Percentiles rank a stretch among this genome's conserved stretches.
Conservation (phyloP, 192 early-diverging fungal species). For the Phycomyces blakesleeanus region DNA sequence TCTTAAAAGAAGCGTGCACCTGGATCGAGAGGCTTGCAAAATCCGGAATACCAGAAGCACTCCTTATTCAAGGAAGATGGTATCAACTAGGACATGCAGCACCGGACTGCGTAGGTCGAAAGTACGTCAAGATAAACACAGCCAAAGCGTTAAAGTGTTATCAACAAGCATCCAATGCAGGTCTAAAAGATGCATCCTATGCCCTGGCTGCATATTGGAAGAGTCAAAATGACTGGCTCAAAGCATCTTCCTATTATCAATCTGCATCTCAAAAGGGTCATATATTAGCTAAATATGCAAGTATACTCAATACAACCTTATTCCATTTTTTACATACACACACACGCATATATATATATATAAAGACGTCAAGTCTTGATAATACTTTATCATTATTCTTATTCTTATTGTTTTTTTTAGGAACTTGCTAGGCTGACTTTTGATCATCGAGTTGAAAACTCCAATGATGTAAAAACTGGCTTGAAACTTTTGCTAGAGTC, state of each 20-base stretch:
- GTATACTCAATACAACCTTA: slow-evolving; percentile 2
- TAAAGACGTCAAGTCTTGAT: not conserved
- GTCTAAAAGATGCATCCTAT: slow-evolving; percentile 62
- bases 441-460: not conserved
- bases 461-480: not conserved
- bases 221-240: slow-evolving; percentile 53
- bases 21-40: slow-evolving; percentile 72
- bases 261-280: slow-evolving; percentile 67
- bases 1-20: slow-evolving; percentile 61
- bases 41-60: slow-evolving; percentile 67
- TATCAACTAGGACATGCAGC: slow-evolving; percentile 53
- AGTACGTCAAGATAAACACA: slow-evolving; percentile 51
- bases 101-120: slow-evolving; percentile 6
- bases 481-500: not conserved
- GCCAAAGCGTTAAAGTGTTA: slow-evolving; percentile 67
- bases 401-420: too few species aligned
- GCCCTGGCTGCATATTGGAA: slow-evolving; percentile 62
- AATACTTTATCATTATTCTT: too few species aligned
- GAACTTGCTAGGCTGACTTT: not conserved
- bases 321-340: not conserved
- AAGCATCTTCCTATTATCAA: slow-evolving; percentile 66
- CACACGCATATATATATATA: not conserved
- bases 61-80: slow-evolving; percentile 72
- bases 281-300: slow-evolving; percentile 60
- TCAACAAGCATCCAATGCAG: slow-evolving; percentile 59